phyloP scores from a whole-genome alignment of 345 rosid genomes.

The Syzygium aqueum region DNA sequence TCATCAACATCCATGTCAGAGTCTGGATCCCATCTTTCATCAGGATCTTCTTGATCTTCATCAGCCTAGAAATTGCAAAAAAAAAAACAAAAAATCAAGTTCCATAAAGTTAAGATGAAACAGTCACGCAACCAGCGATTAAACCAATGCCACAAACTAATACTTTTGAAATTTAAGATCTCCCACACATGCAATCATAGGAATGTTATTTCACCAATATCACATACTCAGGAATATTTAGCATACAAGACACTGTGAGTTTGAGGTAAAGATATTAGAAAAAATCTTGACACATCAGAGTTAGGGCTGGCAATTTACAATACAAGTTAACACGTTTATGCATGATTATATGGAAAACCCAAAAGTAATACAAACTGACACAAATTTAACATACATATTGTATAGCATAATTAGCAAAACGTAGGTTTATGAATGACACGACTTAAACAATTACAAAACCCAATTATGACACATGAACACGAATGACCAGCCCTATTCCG shows the following conservation, averaged over 20 bases:
- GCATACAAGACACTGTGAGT: neutral
- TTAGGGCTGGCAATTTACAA: neutral
- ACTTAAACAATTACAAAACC: neutral
- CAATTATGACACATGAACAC: neutral
- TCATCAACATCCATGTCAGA: conserved; percentile 78
- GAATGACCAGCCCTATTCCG: neutral
- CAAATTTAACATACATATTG: neutral
- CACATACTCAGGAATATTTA: neutral
- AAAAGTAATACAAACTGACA: neutral
- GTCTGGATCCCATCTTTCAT: conserved; percentile 79
- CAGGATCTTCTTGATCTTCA: conserved; percentile 75
- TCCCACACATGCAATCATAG: neutral
- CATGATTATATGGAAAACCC: neutral
- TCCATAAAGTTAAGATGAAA: neutral
- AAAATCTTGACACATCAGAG: neutral
- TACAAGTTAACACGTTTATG: neutral
- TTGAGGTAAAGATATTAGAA: neutral
- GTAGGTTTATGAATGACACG: neutral
- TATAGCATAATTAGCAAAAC: neutral
- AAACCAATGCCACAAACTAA: neutral
- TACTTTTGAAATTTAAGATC: neutral
- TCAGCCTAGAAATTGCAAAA: conserved; percentile 35
- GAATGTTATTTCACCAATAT: neutral
- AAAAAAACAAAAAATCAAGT: neutral
- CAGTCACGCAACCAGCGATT: neutral